Evolutionary conservation across 2,329 filamentous ascomycete species (phyloP), one percentile per base, ranked within the genome.

Genomic region (Shiraia sp.): DNA sequence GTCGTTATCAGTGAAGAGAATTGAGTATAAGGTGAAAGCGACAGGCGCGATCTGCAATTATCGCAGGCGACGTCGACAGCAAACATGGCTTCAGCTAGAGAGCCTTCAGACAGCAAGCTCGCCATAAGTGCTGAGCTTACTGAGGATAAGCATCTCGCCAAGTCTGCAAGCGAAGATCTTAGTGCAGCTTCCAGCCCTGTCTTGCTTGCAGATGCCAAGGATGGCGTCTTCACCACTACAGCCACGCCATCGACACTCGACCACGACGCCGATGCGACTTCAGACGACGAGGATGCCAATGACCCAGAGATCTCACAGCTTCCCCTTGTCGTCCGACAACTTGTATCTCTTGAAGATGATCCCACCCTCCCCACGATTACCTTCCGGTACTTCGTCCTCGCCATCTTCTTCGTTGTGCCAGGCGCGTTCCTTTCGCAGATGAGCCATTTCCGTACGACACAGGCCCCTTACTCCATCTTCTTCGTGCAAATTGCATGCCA

Each of bases 401-500:
- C 76, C 4, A 59, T 79, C 40, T 45, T 83, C 13, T 82, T 82
- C 52, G 75, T 82, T 31, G 71, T 75, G 1, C 79, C 80, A 0
- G 80, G 80, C 2, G 80, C 80, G 2, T 79, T 83, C 49, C 58
- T 83, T 2, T 79, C 76, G 4, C 75, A 79, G 53, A 77, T 82
- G 73, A 76, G 74, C 46, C 71, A 75, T 34, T 83, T 75, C 53
- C 73, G 80, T 31, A 83, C 80, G 1, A 83, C 80, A 0, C 75
- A 74, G 30, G 77, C 79, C 1, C 75, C 77, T 0, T 84, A 82
- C 55, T 81, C 79, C 0, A 75, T 83, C 33, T 82, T 83, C 59
- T 83, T 84, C 47, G 80, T 83, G 23, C 78, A 81, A 51, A 79
- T 82, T 13, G 78, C 78, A 0, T 78, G 73, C 32, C 79, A 80